Base-by-base conservation (phyloP, 192 early-diverging fungal genomes). In the Rhizophagus sp. region DNA sequence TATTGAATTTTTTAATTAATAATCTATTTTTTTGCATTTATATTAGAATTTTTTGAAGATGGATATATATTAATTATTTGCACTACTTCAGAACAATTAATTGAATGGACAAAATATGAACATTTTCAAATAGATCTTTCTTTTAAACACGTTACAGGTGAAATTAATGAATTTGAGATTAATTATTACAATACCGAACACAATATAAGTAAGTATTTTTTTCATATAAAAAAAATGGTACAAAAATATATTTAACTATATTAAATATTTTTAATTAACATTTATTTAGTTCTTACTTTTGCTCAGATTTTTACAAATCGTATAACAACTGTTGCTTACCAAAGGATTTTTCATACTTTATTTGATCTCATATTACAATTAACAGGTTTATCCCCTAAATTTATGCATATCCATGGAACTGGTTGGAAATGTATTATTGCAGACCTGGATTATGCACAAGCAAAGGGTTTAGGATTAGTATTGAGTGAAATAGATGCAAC, bases 221-320 rank as follows among this genome's bases (percentile, higher is more conserved):
- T 63, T 4, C 24, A 34, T 33, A 36, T 33, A 17, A 2, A 30
- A 30, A 36, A 9, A 68, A 68, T 19, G 30, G 0, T 15, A 6
- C 39, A 36, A 30, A 17, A 39, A 30, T 30, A 11, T 30, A 30
- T 17, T 68, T 34, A 34, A 2, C 33, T 10, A 36, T 33, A 30
- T 10, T 30, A 34, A 15, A n/a, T n/a, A n/a, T n/a, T n/a, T n/a
- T n/a, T 39, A 36, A 19, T 30, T 30, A 5, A 68, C 7, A 36
- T 36, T 36, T 68, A 17, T 36, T 68, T 30, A 30, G 39, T 41
- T 68, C 17, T 68, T 68, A 68, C 67, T 68, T 68, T 68, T 68
- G 17, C 67, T 13, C 1, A 12, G 30, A 3, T 68, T 68, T 33
- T 68, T 33, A 68, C 39, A 36, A 68, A 63, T 68, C 12, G 30